Percentiles rank a stretch among this genome's conserved stretches.
phyloP scores from a whole-genome alignment of 495 filamentous ascomycete species.

The Xylaria intraflava region DNA sequence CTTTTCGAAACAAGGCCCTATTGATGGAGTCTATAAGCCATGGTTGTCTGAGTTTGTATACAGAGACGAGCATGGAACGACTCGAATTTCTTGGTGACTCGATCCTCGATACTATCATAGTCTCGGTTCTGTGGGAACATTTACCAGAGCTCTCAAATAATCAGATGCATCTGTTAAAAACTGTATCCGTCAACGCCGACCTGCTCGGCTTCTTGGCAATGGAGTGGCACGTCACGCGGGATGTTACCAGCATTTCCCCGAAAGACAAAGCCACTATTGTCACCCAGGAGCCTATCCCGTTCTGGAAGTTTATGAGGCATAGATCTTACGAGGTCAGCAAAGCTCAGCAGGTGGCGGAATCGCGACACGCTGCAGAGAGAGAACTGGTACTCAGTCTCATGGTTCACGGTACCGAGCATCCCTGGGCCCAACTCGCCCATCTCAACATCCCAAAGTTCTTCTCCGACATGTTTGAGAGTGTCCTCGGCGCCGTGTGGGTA shows the following conservation, averaged over 20 bases:
- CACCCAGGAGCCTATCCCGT: constrained; percentile 30
- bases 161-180: constrained; percentile 67
- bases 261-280: not conserved
- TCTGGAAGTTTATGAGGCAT: constrained; percentile 69
- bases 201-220: constrained; percentile 84
- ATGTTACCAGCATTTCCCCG: constrained; percentile 20
- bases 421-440: constrained; percentile 64
- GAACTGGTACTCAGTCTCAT: constrained; percentile 46
- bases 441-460: constrained; percentile 72
- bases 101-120: constrained; percentile 73
- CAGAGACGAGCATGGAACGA: constrained; percentile 65
- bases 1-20: constrained; percentile 61
- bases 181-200: constrained; percentile 74
- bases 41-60: constrained; percentile 43
- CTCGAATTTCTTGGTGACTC: constrained; percentile 90
- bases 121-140: constrained; percentile 35
- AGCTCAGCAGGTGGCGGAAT: constrained; percentile 35
- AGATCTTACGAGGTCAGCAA: constrained; percentile 35
- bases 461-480: constrained; percentile 76
- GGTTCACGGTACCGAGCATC: constrained; percentile 47
- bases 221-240: constrained; percentile 37
- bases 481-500: constrained; percentile 80
- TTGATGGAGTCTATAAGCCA: constrained; percentile 86
- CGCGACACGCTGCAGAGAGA: constrained; percentile 47
- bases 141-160: constrained; percentile 47